Conservation (phyloP, 306 rosid species). For the Hippophae rhamnoides region DNA sequence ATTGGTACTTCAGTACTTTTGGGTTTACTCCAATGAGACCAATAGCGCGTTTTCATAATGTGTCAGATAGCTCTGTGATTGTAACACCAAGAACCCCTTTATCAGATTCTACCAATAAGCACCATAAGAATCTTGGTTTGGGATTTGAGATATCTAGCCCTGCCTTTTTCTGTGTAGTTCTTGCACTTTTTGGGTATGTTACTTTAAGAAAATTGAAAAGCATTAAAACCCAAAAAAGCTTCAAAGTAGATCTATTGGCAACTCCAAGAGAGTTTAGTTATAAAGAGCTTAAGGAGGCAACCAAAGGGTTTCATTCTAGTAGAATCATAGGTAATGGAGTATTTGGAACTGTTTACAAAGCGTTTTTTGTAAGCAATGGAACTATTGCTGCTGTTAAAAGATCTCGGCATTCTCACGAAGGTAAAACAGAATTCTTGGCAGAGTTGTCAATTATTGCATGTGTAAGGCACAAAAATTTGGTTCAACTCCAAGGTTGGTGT, state of each 20-base stretch:
- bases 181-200: conserved; percentile 22
- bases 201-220: conserved; percentile 28
- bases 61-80: conserved; percentile 45
- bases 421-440: conserved; percentile 53
- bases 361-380: conserved; percentile 18
- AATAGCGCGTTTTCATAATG: conserved; percentile 31
- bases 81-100: conserved; percentile 18
- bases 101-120: conserved; percentile 1
- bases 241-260: conserved; percentile 28
- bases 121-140: conserved; percentile 20
- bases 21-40: conserved; percentile 36
- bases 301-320: conserved; percentile 34
- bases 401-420: conserved; percentile 47
- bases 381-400: conserved; percentile 44
- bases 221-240: conserved; percentile 31
- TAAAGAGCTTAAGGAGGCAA: conserved; percentile 37
- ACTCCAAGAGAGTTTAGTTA: conserved; percentile 33
- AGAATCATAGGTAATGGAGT: conserved; percentile 45
- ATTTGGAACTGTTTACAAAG: conserved; percentile 53
- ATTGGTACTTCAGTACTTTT: conserved; percentile 37
- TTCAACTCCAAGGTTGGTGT: conserved; percentile 55
- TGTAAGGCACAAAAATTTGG: conserved; percentile 45
- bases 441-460: conserved; percentile 54
- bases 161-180: conserved; percentile 6
- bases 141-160: conserved; percentile 20